Evolutionary conservation across 805 yeast species (phyloP).

Genomic region (Monosporozyma aerobia): DNA sequence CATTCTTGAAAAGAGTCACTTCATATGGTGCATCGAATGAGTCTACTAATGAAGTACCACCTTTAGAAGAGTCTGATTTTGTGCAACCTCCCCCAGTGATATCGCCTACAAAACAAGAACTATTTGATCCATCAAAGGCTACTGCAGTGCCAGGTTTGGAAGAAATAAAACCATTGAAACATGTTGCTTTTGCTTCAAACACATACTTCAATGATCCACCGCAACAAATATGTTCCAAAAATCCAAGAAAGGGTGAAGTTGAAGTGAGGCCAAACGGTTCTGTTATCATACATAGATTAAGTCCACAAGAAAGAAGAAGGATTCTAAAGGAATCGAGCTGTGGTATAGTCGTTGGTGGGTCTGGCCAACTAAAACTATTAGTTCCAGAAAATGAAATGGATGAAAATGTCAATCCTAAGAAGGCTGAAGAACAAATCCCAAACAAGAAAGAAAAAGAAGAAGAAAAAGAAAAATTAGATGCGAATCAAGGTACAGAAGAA

Average conservation of each 20-base stretch:
- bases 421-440: slow-evolving; percentile 15
- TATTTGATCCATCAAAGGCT: slow-evolving; percentile 18
- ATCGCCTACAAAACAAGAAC: background rate
- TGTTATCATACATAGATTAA: slow-evolving; percentile 43
- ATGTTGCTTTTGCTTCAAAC: slow-evolving; percentile 71
- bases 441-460: slow-evolving; percentile 24
- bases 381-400: slow-evolving; percentile 7
- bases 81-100: background rate
- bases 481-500: slow-evolving; percentile 4
- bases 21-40: slow-evolving; percentile 15
- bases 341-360: slow-evolving; percentile 73
- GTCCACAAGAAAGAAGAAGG: slow-evolving; percentile 45
- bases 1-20: slow-evolving; percentile 27
- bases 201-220: slow-evolving; percentile 78
- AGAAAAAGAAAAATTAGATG: slow-evolving; percentile 13
- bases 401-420: slow-evolving; percentile 5
- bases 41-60: slow-evolving; percentile 5
- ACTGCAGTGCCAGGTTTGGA: slow-evolving; percentile 34
- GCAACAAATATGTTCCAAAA: slow-evolving; percentile 76
- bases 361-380: slow-evolving; percentile 51
- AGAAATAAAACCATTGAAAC: slow-evolving; percentile 36
- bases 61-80: background rate
- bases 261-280: slow-evolving; percentile 48
- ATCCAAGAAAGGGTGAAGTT: slow-evolving; percentile 77
- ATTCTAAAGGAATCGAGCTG: slow-evolving; percentile 40